phyloP scores from a whole-genome alignment of 345 rosid species.

The Moricandia arvensis region DNA sequence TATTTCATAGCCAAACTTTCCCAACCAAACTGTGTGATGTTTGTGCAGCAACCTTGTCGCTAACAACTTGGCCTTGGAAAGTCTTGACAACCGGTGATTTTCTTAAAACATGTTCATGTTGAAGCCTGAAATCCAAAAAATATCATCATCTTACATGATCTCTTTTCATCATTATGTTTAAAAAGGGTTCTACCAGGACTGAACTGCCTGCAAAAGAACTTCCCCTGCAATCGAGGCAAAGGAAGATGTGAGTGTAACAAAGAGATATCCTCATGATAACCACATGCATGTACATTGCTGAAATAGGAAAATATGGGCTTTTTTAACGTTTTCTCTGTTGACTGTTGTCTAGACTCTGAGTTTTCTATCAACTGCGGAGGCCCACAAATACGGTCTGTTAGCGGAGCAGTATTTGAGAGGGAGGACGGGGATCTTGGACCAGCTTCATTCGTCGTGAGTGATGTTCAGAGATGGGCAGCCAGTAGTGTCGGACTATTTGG shows the following conservation, averaged over 20 bases:
- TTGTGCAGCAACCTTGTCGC: conserved; percentile 69
- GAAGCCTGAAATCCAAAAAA: background rate
- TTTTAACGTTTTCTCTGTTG: background rate
- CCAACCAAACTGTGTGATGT: background rate
- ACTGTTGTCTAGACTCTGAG: conserved; percentile 43
- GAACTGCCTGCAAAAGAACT: conserved; percentile 59
- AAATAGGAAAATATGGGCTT: background rate
- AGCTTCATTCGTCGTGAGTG: conserved; percentile 51
- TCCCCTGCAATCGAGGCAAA: conserved; percentile 26
- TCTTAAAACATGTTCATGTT: background rate
- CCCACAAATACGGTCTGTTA: conserved; percentile 34
- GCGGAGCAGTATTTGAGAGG: conserved; percentile 42
- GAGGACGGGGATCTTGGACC: conserved; percentile 54
- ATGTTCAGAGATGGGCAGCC: conserved; percentile 49
- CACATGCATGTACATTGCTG: background rate
- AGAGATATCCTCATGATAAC: background rate
- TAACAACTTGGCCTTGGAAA: conserved; percentile 58
- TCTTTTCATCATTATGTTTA: background rate
- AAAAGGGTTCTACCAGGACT: conserved; percentile 42
- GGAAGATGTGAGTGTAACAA: conserved; percentile 51
- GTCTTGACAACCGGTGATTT: conserved; percentile 46
- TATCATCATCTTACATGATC: background rate
- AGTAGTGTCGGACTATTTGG: conserved; percentile 46
- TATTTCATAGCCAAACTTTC: background rate
- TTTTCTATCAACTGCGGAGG: conserved; percentile 69